Evolutionary conservation across 129 eudicot genomes (phyloP), one percentile per base, ranked within the genome.

Genomic region (Flaveria robusta): DNA sequence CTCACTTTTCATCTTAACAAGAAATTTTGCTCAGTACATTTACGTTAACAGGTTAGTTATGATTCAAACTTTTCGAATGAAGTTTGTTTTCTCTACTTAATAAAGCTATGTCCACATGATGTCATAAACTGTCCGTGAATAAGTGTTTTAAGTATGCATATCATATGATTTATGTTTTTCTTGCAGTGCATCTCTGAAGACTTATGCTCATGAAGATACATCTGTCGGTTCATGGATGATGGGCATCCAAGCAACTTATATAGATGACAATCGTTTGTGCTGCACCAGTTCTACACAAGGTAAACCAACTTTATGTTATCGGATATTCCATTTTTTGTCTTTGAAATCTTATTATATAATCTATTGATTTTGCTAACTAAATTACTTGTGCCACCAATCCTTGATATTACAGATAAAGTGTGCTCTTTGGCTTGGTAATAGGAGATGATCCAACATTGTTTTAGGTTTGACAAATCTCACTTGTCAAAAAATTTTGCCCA

Each of bases 181-280:
- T 49, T 75, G 74, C 80, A 94, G 98, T 81, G 93, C 86, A 75
- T 91, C 96, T 54, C 74, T 94, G 34, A 94, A 91, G 89, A 84
- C 87, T 24, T 94, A 91, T 76, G 96, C 97, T 6, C 84, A 87
- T 81, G 98, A 94, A 65, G 98, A 94, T 77, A 81, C 82, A 65
- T 91, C 97, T 23, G 89, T 94, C 13, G 97, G 98, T 2, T 94
- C 98, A 72, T 94, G 98, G 98, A 94, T 94, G 98, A 87, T 94
- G 89, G 97, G 97, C 23, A 74, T 94, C 41, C 89, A 86, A 73
- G 87, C 98, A 42, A 91, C 91, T 31, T 94, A 94, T 69, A 91
- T 86, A 67, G 98, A 94, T 68, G 96, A 91, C 34, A 84, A 60
- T 68, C 96, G 89, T 34, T 82, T 94, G n/a, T 94, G 98, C 85